These are phyloP conservation scores for Eucalyptus coolabah DNA, from an alignment of 345 rosid genomes.

Conservation along the genomic window DNA sequence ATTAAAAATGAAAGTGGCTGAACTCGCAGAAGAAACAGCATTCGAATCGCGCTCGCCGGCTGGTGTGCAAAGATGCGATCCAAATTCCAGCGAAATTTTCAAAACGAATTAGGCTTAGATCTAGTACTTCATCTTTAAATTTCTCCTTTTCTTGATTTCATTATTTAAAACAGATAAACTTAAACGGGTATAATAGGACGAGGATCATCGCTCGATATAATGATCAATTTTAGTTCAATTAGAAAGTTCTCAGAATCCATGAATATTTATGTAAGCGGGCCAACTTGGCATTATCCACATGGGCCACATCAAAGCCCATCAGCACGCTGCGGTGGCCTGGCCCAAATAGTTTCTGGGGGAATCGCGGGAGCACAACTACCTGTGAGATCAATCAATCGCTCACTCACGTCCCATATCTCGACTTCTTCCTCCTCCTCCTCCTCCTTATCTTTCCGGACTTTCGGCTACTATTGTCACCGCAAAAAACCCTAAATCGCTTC, in stretches of 20 bases:
- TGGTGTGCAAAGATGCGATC: neutral
- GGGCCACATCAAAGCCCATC: no score
- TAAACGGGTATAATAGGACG: no score
- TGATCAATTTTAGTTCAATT: no score
- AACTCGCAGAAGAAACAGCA: no score
- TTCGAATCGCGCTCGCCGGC: fast-evolving
- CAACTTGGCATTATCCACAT: no score
- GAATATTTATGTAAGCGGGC: no score
- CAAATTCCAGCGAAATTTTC: neutral
- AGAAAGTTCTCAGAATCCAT: fast-evolving
- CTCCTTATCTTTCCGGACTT: neutral
- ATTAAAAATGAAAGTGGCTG: no score
- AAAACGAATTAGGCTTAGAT: neutral
- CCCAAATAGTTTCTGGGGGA: no score
- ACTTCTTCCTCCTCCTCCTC: neutral
- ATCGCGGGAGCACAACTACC: neutral
- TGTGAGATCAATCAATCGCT: neutral
- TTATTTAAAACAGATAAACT: no score
- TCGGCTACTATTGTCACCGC: neutral
- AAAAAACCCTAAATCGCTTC: neutral
- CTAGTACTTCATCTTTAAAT: no score
- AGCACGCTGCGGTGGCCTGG: fast-evolving
- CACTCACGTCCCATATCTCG: neutral
- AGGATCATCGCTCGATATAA: no score
- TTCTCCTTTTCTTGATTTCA: no score